These are phyloP conservation scores for Thalia dealbata DNA, from an alignment of 176 grass and related monocot species.

Conservation along the genomic window DNA sequence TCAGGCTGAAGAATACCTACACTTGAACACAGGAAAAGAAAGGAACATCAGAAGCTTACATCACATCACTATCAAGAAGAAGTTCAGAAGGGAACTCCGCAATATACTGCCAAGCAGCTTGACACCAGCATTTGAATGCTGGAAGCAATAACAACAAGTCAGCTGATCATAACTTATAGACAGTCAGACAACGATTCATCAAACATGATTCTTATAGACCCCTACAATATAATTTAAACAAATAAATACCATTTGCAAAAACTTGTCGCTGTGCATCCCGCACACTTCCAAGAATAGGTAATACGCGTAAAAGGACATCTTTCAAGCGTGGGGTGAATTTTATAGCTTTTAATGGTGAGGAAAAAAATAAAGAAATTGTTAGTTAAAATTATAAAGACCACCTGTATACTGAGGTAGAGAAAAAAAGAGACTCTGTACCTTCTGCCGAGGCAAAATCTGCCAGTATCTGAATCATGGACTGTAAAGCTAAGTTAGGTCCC, in stretches of 20 bases:
- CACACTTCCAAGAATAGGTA: slow-evolving; percentile 92
- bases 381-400: slow-evolving; percentile 40
- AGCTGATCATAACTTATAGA: background rate
- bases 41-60: slow-evolving; percentile 46
- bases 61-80: slow-evolving; percentile 77
- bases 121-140: slow-evolving; percentile 99
- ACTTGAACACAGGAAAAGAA: background rate
- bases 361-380: slow-evolving; percentile 19
- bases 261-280: slow-evolving; percentile 68
- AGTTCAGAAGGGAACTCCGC: slow-evolving; percentile 56
- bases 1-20: slow-evolving; percentile 12
- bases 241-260: slow-evolving; percentile 87
- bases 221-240: background rate
- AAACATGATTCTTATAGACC: background rate
- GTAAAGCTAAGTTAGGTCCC: slow-evolving; percentile 79
- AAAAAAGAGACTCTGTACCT: slow-evolving; percentile 46
- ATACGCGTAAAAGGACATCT: slow-evolving; percentile 84
- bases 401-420: slow-evolving; percentile 23
- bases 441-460: slow-evolving; percentile 79
- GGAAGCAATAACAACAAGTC: slow-evolving; percentile 13
- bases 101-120: slow-evolving; percentile 83
- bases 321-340: slow-evolving; percentile 90
- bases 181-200: background rate
- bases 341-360: slow-evolving; percentile 60
- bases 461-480: slow-evolving; percentile 93